Evolutionary conservation across 495 filamentous ascomycete genomes (phyloP).

Genomic region (Oidiodendron maius): DNA sequence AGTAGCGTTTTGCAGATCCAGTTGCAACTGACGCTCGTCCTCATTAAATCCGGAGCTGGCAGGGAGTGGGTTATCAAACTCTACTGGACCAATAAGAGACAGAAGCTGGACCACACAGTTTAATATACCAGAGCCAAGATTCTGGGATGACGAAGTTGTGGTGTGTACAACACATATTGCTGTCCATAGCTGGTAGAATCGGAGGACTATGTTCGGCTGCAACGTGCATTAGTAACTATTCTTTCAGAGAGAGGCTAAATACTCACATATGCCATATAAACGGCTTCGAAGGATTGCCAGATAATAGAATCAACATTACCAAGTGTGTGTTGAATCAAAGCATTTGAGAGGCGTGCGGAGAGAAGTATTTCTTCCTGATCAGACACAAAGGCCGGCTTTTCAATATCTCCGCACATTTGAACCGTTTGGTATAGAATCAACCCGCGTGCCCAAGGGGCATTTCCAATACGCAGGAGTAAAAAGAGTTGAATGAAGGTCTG

Average conservation of each 20-base stretch:
- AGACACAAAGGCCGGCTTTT: conserved; percentile 2
- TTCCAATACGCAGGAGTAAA: conserved; percentile 7
- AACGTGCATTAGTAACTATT: conserved; percentile 4
- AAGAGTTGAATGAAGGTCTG: conserved; percentile 3
- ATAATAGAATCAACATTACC: conserved; percentile 3
- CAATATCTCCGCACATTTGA: background rate
- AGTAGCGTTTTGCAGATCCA: conserved; percentile 7
- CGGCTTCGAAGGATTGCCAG: conserved; percentile 4
- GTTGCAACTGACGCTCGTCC: conserved; percentile 4
- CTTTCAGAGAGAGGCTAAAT: conserved; percentile 1
- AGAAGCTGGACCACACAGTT: conserved; percentile 5
- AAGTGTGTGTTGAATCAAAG: conserved; percentile 3
- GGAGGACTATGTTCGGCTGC: conserved; percentile 3
- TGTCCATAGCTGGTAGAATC: conserved; percentile 7
- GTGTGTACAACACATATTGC: conserved; percentile 3
- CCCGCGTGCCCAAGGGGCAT: conserved; percentile 2
- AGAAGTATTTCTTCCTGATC: conserved; percentile 7
- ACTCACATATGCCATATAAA: background rate
- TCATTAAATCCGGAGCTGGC: background rate
- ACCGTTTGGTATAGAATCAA: background rate
- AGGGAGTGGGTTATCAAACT: background rate
- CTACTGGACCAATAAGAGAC: conserved; percentile 2
- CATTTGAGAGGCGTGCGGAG: conserved; percentile 4
- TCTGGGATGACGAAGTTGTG: background rate
- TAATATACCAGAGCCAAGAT: background rate